Conservation (phyloP, 2,329 filamentous ascomycete genomes). For the Pseudogymnoascus sp. region DNA sequence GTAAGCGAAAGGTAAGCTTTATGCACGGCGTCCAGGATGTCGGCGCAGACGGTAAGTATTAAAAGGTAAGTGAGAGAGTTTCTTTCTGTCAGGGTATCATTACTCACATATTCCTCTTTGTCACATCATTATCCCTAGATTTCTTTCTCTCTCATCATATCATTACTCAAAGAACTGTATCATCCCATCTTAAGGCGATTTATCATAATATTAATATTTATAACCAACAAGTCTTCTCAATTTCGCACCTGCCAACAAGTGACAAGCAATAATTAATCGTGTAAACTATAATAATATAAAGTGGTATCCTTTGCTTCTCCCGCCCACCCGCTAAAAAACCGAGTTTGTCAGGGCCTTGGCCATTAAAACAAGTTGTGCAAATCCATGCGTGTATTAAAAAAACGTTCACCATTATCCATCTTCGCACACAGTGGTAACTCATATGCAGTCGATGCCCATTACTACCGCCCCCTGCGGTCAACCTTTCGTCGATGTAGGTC, state of each 20-base stretch:
- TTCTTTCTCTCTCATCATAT: background rate
- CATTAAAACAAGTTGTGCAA: background rate
- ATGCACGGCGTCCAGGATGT: background rate
- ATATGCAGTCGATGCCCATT: background rate
- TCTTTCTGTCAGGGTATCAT: background rate
- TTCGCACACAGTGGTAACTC: background rate
- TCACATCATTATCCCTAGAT: background rate
- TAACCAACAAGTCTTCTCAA: background rate
- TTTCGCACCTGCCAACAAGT: background rate
- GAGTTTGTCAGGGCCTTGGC: background rate
- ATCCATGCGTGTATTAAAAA: constrained; percentile 1
- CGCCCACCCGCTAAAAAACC: background rate
- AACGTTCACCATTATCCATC: background rate
- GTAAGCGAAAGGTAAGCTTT: constrained; percentile 1
- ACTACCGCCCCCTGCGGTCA: constrained; percentile 1
- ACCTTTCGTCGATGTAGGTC: background rate
- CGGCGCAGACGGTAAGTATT: background rate
- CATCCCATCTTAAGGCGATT: background rate
- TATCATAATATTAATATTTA: background rate
- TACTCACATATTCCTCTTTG: background rate
- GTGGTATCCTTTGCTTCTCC: background rate
- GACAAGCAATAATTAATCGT: background rate
- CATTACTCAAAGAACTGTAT: background rate
- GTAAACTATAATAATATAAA: constrained; percentile 8
- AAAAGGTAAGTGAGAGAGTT: background rate